Evolutionary conservation across 2,329 filamentous ascomycete genomes (phyloP), one percentile per base, ranked within the genome.

Genomic region (Colletotrichum liaoningense): DNA sequence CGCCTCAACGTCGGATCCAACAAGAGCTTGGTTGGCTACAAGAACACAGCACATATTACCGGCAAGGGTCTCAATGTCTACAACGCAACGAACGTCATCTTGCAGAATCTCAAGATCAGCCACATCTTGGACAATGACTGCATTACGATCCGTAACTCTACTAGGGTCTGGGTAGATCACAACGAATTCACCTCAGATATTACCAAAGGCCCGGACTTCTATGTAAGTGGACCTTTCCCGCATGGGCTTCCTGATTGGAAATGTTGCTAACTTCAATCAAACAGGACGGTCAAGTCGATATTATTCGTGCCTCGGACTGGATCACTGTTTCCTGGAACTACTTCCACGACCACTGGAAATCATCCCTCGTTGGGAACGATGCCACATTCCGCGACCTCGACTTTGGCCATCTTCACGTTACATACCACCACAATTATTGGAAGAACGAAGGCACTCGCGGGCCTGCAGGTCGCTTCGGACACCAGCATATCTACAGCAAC

Each of bases 371-470:
- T 4, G 85, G 85, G 8, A 86, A 85, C 78, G 79, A 80, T 46
- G 80, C 81, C 54, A 74, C 75, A 1, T 79, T 85, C 64, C 82
- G 84, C 57, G 82, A 83, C 46, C 76, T 84, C 24, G 86, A 86
- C 76, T 80, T 73, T 2, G 85, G 85, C 6, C 80, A 85, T 63
- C 81, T 88, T 7, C 86, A 86, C 76, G 76, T 88, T 67, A 87
- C 84, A 0, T 88, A 87, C 74, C 86, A 88, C 76, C 85, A 88
- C 77, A 88, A 88, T 79, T 80, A 85, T 78, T 87, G 84, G 85
- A 76, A 78, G 26, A 84, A 86, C 73, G 78, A 80, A 69, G 85
- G 85, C 57, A 88, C 86, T 0, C 82, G 86, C 8, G 85, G 85
- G 0, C 86, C 86, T 1, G 85, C 86, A 3, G 84, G 85, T 2